Base-by-base conservation (phyloP, 2,329 filamentous ascomycete genomes). In the Rhytidhysteron rufulum region DNA sequence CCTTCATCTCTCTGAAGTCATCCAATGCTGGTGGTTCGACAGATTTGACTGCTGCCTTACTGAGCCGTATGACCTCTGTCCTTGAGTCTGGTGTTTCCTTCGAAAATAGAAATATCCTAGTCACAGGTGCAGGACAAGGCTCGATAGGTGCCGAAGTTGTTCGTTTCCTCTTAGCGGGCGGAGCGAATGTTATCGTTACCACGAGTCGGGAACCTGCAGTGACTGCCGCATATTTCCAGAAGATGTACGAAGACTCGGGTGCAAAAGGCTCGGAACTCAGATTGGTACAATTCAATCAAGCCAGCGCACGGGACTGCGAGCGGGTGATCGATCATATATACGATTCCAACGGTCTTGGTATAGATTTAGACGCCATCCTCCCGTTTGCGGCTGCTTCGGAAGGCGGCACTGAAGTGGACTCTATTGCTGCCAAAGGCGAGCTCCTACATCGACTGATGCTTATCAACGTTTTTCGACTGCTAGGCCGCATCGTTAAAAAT, bases 351-450 rank as follows among this genome's bases (percentile, higher is more conserved):
- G 57, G 55, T 9, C 48, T 61, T 0, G 60, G 51, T 5, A 55
- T 53, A 41, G 65, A 70, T 43, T 40, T 71, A 3, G 70, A 73
- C 43, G 55, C 52, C 40, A 43, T 71, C 9, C 47, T 72, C 4
- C 70, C 69, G 3, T 71, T 73, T 38, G 70, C 68, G 1, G 70
- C 70, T 1, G 53, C 70, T 10, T 44, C 61, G 1, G 66, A 71
- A 41, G 49, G 50, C 3, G 62, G 65, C 3, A 54, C 57, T 0
- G 60, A 62, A 16, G 51, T 70, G 2, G 63, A 68, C 18, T 46
- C 44, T 3, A 45, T 71, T 19, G 64, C 62, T 33, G 47, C 49
- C 1, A 53, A 49, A 35, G 63, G 60, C 1, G 66, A 69, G 37
- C 46, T 70, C 3, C 66, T 64, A 1, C 67, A 69, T 35, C 55